A percentile compares a stretch with the other conserved stretches of the same genome.
Conservation (phyloP, 495 filamentous ascomycete genomes). For the Penicillium canescens region DNA sequence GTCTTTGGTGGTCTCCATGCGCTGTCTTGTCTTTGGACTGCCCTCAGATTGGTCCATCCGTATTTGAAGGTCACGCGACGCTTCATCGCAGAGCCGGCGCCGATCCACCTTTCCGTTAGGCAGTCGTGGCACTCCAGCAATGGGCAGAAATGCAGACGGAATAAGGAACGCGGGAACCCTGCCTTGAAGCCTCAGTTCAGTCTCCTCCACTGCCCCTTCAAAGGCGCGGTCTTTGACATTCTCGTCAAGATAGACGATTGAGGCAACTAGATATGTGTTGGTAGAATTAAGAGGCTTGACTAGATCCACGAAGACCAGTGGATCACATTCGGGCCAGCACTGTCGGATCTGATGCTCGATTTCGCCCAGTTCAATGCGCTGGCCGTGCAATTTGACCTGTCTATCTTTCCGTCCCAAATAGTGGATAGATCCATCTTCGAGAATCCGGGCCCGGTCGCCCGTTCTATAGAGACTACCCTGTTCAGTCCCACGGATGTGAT, state of each 20-base stretch:
- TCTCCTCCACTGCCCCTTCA: background rate
- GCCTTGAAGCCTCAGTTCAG: background rate
- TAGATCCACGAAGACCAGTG: constrained; percentile 3
- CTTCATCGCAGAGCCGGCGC: background rate
- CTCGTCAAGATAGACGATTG: background rate
- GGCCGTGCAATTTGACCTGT: constrained; percentile 1
- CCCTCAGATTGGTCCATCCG: background rate
- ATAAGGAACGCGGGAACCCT: constrained; percentile 12
- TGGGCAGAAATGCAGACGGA: constrained; percentile 3
- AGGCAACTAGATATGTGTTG: constrained; percentile 3
- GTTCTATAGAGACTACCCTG: background rate
- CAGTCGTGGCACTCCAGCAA: constrained; percentile 9
- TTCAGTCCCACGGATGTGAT: background rate
- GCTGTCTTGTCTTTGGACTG: background rate
- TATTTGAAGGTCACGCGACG: background rate
- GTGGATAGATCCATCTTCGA: background rate
- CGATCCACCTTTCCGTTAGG: constrained; percentile 17
- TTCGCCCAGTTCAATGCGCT: background rate
- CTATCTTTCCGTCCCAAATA: background rate
- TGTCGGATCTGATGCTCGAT: background rate
- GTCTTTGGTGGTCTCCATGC: background rate
- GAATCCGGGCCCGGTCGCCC: background rate
- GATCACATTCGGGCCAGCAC: background rate
- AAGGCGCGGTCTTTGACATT: background rate
- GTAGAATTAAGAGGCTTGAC: background rate